phyloP scores from a whole-genome alignment of 202 grass and related monocot species.

The Dendrocalamus latiflorus region DNA sequence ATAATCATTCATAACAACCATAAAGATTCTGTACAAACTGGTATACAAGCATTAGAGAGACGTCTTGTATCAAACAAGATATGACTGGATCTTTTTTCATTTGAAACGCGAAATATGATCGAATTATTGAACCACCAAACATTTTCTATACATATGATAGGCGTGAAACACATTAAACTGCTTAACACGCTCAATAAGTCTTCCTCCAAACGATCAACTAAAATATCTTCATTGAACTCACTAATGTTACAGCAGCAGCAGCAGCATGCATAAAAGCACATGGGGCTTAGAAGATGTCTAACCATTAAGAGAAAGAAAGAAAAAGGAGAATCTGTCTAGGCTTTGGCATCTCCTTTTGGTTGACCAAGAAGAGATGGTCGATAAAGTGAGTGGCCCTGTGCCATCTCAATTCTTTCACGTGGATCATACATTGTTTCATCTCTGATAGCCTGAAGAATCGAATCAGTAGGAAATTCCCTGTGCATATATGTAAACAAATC shows the following conservation, averaged over 20 bases:
- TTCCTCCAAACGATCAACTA: background rate
- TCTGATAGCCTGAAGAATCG: slow-evolving; percentile 93
- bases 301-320: background rate
- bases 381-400: slow-evolving; percentile 72
- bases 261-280: slow-evolving; percentile 1
- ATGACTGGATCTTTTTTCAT: background rate
- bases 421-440: slow-evolving; percentile 98
- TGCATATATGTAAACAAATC: background rate
- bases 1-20: background rate
- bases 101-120: background rate
- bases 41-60: background rate
- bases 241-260: slow-evolving; percentile 40
- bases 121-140: slow-evolving; percentile 5
- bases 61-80: background rate
- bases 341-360: slow-evolving; percentile 32
- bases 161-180: slow-evolving; percentile 9
- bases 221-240: background rate
- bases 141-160: slow-evolving; percentile 9
- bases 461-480: slow-evolving; percentile 65
- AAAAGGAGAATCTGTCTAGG: slow-evolving; percentile 6
- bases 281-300: slow-evolving; percentile 1
- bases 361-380: slow-evolving; percentile 78
- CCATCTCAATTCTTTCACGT: slow-evolving; percentile 91
- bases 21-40: background rate
- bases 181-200: slow-evolving; percentile 8